These are phyloP conservation scores for Strigomonas culicis DNA, from an alignment of 208 protist species.

Conservation along the genomic window DNA sequence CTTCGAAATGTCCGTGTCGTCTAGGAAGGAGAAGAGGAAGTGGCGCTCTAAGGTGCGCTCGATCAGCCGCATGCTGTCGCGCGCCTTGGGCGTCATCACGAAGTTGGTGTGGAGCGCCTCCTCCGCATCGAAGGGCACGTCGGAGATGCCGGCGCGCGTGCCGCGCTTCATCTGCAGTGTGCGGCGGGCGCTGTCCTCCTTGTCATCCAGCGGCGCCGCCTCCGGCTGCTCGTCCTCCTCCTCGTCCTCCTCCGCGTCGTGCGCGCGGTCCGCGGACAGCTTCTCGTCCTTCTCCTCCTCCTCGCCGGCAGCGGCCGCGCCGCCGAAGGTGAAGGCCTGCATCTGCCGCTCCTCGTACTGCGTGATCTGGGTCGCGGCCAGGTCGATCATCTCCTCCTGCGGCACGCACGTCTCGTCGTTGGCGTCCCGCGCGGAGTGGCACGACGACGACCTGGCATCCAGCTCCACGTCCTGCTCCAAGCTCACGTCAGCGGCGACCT, in stretches of 20 bases:
- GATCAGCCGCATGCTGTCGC: slow-evolving; percentile 52
- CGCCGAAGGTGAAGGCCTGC: slow-evolving; percentile 33
- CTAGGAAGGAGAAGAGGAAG: slow-evolving; percentile 71
- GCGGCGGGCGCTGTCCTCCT: slow-evolving; percentile 39
- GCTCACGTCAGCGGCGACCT: not conserved
- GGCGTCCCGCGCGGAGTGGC: too few relatives aligned
- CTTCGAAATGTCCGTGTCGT: slow-evolving; percentile 53
- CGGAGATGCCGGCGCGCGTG: slow-evolving; percentile 39
- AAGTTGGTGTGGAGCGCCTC: slow-evolving; percentile 44
- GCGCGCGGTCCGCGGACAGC: slow-evolving; percentile 9
- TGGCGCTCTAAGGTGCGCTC: slow-evolving; percentile 49
- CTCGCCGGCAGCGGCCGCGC: not conserved
- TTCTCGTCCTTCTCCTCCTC: not conserved
- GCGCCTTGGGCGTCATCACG: slow-evolving; percentile 46
- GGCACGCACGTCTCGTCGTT: too few relatives aligned
- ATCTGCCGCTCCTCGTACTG: slow-evolving; percentile 19
- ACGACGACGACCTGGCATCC: slow-evolving; percentile 2
- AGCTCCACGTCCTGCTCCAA: not conserved
- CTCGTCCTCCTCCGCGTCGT: slow-evolving; percentile 8
- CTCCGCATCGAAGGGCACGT: slow-evolving; percentile 35
- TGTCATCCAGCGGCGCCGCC: slow-evolving; percentile 28
- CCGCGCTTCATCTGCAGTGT: slow-evolving; percentile 43
- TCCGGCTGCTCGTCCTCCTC: slow-evolving; percentile 21
- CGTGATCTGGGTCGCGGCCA: not conserved
- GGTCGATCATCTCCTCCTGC: not conserved